Evolutionary conservation across 2,329 filamentous ascomycete species (phyloP), one percentile per base, ranked within the genome.

Genomic region (Cytospora mali): DNA sequence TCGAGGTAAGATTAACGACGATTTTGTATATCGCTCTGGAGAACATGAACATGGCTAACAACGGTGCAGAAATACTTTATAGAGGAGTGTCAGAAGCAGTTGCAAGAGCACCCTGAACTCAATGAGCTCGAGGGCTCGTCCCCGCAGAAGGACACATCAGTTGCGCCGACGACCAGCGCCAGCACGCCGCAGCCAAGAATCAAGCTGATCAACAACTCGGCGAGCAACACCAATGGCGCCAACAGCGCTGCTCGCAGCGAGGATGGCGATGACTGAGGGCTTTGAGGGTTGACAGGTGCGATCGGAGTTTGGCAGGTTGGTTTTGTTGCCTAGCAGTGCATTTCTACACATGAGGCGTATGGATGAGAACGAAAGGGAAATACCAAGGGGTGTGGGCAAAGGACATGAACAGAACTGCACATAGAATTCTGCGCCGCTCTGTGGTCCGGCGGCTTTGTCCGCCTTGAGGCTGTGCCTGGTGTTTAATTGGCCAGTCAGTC

Each of bases 151-250:
- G 76, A 76, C 50, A 75, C 72, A 57, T 79, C 78, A 18, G 74
- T 71, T 39, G 79, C 83, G 31, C 82, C 84, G n/a, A 84, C 82
- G 14, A 82, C 85, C 6, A 84, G 78, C 64, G 81, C 81, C 21
- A 83, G 84, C 56, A 93, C 90, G 28, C 90, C 91, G 27, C 81
- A 88, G 70, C 83, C 86, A 39, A 81, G 88, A 62, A 93, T 94
- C 76, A 93, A 90, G 79, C 80, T 94, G 66, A 89, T 81, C 52
- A 71, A 70, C 13, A 69, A 80, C 25, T 82, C 85, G 68, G 58
- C 62, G 23, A 66, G 58, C 55, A 64, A 64, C 61, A 58, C 61
- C 27, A 65, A 63, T 35, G 61, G 61, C 18, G 52, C 48, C 29
- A 65, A 57, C 61, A 65, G 56, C 33, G 64, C 57, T 55, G 56